These are phyloP conservation scores for Urtica urens DNA, from an alignment of 306 rosid species.

Conservation along the genomic window DNA sequence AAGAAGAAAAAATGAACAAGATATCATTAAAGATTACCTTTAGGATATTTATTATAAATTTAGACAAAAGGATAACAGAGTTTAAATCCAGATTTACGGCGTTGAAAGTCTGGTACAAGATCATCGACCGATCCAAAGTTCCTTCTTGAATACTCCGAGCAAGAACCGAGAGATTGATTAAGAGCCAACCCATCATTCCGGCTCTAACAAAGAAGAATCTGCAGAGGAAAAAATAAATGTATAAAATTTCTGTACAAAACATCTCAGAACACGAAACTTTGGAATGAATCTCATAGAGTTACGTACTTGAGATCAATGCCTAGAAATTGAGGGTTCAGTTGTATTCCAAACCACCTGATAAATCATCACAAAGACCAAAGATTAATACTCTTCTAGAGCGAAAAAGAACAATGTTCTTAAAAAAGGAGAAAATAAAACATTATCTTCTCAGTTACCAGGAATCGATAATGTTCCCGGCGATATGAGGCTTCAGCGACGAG, in stretches of 20 bases:
- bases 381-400: neutral
- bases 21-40: neutral
- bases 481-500: conserved; percentile 71
- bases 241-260: too few relatives aligned
- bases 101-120: conserved; percentile 74
- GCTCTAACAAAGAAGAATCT: conserved; percentile 98
- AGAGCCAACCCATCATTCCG: conserved; percentile 97
- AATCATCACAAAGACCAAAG: conserved; percentile 15
- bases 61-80: too few relatives aligned
- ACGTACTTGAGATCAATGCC: conserved; percentile 96
- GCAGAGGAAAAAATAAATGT: conserved; percentile 7
- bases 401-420: neutral
- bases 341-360: conserved; percentile 92
- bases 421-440: conserved; percentile 8
- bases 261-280: too few relatives aligned
- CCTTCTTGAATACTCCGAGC: conserved; percentile 55
- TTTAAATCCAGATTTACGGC: conserved; percentile 54
- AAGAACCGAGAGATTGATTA: conserved; percentile 70
- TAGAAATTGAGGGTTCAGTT: conserved; percentile 85
- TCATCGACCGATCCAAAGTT: conserved; percentile 58
- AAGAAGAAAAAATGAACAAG: conserved; percentile 9
- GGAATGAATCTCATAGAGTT: conserved; percentile 22
- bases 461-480: conserved; percentile 55
- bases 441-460: conserved; percentile 59
- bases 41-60: neutral